Base-by-base conservation (phyloP, 352 stramenopile genomes). In the Achlya hypogyna region DNA sequence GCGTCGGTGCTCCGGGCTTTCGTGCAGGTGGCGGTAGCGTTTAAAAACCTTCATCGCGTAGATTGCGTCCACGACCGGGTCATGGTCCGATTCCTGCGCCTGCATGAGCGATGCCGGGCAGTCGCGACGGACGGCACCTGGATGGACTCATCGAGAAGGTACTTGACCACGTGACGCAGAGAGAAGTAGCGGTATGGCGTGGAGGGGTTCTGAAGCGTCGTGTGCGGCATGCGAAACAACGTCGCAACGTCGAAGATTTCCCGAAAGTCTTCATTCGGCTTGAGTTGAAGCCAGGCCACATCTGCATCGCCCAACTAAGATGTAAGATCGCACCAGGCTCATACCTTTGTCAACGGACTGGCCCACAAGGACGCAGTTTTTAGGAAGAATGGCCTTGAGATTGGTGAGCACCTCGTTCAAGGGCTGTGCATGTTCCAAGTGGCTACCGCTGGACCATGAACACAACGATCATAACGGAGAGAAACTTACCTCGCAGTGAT, bases 1-100 rank as follows among this genome's bases (percentile, higher is more conserved):
- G 51, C 91, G 82, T 51, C 83, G 86, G n/a, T 80, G 82, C 4
- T 72, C 78, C 8, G 84, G 83, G 5, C 75, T 86, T 63, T 93
- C 82, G 66, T 91, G 86, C 66, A 95, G 65, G 75, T 91, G 75
- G 28, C 82, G 80, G 56, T 91, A 95, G 63, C 88, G 75, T 65
- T 91, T 91, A 72, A 95, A 91, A 56, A 95, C 75, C 76, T 91
- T 91, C 86, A 95, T 95, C n/a, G 86, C 83, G 68, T 91, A 92
- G 32, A 82, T 81, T 59, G 86, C 86, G 59, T 95, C 86, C 47
- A 92, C 91, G 27, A 95, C 84, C 0, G 86, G 84, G 64, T 95
- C 82, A 68, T 95, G 86, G 69, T 92, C 81, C 4, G 78, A 78
- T 65, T 92, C 84, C 75, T 82, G 53, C 5, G 18, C 10, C 14